Evolutionary conservation across 805 yeast species (phyloP), one percentile per base, ranked within the genome.

Genomic region (Monosporozyma servazzii): DNA sequence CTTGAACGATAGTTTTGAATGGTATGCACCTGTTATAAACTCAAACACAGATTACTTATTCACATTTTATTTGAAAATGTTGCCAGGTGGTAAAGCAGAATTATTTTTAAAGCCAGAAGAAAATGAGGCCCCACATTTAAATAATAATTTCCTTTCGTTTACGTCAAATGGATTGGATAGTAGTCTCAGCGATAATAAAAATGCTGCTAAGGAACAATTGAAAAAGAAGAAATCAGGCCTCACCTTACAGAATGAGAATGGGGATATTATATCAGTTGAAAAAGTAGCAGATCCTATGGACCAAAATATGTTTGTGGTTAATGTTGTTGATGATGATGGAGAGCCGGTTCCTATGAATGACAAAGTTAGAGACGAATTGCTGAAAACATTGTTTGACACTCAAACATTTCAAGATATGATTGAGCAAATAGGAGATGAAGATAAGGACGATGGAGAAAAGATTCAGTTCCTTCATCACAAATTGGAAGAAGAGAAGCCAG

Each of bases 21-120:
- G 67, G 69, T 40, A 67, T 55, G 48, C 69, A 51, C 58, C 67
- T 50, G 56, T 70, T 18, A 49, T 65, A 44, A 59, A 65, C 53
- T 18, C 60, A 50, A 45, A 54, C 48, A 63, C 69, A 45, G 51
- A 66, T 52, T 49, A 49, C 27, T 36, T 69, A 45, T 50, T 56
- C 5, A 52, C 49, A n/a, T 51, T 60, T 30, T 52, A 51, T 40
- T 33, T 46, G 15, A 31, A 36, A 36, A 47, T 37, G 36, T 17
- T 47, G 6, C 18, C 30, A 11, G 41, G 18, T 8, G 40, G 40
- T 17, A 45, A 33, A 33, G 48, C 37, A 10, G 40, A 45, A 45
- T 21, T 45, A 23, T 20, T 25, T 20, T 21, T 45, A 21, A 23
- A 18, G 8, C 23, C 41, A 37, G 23, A 37, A 18, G 23, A 18